Conservation (phyloP, 257 asterid genomes). For the Solanum pinnatisectum region DNA sequence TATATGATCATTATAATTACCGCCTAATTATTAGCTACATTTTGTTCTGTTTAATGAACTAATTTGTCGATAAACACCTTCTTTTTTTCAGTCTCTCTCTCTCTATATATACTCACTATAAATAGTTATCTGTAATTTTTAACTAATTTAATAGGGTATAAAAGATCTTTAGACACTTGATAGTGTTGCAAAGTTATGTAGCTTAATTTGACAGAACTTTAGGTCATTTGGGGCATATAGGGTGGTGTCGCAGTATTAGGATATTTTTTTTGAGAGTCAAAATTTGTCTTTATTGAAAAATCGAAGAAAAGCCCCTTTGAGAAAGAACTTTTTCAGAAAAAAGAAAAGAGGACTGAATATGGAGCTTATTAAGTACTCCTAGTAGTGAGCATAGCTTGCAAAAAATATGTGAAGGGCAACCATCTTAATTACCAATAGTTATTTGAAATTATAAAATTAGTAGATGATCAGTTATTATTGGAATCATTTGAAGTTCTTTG, state of each 20-base stretch:
- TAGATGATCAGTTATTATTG: background rate
- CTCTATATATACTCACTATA: background rate
- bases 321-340: background rate
- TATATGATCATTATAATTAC: background rate
- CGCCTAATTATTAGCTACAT: background rate
- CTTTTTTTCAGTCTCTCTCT: too few species aligned
- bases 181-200: background rate
- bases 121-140: background rate
- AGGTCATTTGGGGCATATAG: background rate
- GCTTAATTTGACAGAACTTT: background rate
- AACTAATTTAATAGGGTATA: background rate
- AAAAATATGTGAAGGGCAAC: background rate
- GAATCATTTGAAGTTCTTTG: background rate
- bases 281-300: background rate
- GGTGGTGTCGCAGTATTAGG: background rate
- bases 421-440: background rate
- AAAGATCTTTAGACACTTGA: background rate
- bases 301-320: background rate
- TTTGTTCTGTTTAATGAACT: background rate
- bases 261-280: background rate
- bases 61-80: background rate
- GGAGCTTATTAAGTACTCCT: background rate
- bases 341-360: background rate
- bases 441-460: background rate
- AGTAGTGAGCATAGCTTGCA: background rate